Base-by-base conservation (phyloP, 2,329 filamentous ascomycete species). In the Teratosphaeria gauchensis region DNA sequence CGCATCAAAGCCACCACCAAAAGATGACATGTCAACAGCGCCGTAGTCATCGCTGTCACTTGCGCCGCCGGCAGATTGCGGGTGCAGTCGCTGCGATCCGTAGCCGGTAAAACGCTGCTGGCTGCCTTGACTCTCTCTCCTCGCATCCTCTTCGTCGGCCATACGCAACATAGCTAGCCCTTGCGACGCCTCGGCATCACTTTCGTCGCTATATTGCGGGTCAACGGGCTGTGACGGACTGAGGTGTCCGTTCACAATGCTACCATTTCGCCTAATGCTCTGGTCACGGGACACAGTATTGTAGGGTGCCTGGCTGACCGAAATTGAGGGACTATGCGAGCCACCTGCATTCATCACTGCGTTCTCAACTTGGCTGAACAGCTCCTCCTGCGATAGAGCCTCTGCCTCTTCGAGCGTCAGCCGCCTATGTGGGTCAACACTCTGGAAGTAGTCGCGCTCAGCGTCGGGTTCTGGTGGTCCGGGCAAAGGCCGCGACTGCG, bases 171-270 rank as follows among this genome's bases (percentile, higher is more conserved):
- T 91, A 69, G 89, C 83, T 56, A 95, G 76, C 16, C 94, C 92
- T 61, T 90, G 90, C 46, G 88, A 86, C 21, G 88, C 92, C 72
- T 96, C 92, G 0, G 88, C 85, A 69, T 97, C 92, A 69, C 90
- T 95, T 55, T 95, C 90, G 57, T 92, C 88, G 62, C 79, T 79
- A 65, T 80, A 80, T 5, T 76, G 62, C 11, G 56, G 75, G 60
- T 75, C 75, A 59, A 78, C 77, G 60, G 77, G 76, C 46, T 76
- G 72, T 59, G 73, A 70, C 3, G 73, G 75, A 4, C 68, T 77
- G 11, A 75, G 69, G 61, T 76, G 76, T 2, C 78, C 80, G 64
- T 85, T 71, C 11, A 61, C 48, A 11, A 51, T 52, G 38, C 62
- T 64, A 1, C 65, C 69, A 56, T 70, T 63, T 28, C 66, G 58